phyloP scores from a whole-genome alignment of 345 rosid species.

The Iberis pinnata region DNA sequence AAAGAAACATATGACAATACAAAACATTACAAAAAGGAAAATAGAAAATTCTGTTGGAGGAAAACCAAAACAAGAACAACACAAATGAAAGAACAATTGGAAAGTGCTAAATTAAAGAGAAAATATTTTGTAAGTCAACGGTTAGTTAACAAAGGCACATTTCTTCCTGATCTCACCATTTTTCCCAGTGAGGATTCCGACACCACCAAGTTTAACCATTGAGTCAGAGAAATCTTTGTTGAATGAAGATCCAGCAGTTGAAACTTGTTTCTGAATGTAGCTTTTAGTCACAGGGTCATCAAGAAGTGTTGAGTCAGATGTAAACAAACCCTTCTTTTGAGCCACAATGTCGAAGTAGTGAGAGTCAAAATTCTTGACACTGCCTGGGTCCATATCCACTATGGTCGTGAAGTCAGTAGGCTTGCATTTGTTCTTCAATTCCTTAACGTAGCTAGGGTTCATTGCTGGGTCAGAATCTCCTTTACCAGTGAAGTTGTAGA shows the following conservation, averaged over 20 bases:
- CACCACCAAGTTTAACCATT: constrained; percentile 51
- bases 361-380: constrained; percentile 43
- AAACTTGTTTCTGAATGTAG: constrained; percentile 31
- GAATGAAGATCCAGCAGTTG: constrained; percentile 30
- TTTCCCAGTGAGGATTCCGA: constrained; percentile 38
- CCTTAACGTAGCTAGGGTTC: constrained; percentile 39
- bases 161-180: constrained; percentile 50
- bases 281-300: constrained; percentile 34
- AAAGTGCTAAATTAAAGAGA: too few relatives aligned
- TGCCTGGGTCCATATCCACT: constrained; percentile 62
- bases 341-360: constrained; percentile 40
- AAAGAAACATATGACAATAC: too few relatives aligned
- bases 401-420: constrained; percentile 30
- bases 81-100: too few relatives aligned
- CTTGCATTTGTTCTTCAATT: constrained; percentile 42
- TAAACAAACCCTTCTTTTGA: constrained; percentile 46
- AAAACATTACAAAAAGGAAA: too few relatives aligned
- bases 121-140: too few relatives aligned
- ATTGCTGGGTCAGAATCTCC: constrained; percentile 53
- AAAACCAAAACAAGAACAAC: too few relatives aligned
- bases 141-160: constrained; percentile 30
- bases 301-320: constrained; percentile 58
- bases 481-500: constrained; percentile 55
- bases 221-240: constrained; percentile 44
- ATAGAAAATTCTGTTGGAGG: too few relatives aligned